Percentiles rank a stretch among this genome's conserved stretches.
Conservation (phyloP, 345 rosid species). For the Lagerstroemia speciosa region DNA sequence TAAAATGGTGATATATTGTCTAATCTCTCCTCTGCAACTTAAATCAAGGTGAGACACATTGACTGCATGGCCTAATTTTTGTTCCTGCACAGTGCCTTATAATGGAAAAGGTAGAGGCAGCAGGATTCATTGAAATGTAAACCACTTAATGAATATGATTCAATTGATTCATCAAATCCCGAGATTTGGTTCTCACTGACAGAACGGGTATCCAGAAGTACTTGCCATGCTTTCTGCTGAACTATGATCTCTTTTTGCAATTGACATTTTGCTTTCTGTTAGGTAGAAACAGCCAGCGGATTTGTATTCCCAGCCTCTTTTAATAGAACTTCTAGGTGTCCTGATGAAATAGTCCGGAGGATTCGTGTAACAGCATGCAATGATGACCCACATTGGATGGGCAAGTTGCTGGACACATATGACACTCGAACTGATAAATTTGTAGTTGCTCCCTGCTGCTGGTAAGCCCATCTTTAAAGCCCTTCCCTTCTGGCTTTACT, state of each 20-base stretch:
- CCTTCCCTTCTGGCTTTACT: background rate
- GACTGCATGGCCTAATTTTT: background rate
- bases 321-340: constrained; percentile 57
- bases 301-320: constrained; percentile 57
- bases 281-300: constrained; percentile 69
- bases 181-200: background rate
- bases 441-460: constrained; percentile 60
- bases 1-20: background rate
- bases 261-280: constrained; percentile 8
- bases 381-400: constrained; percentile 55
- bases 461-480: constrained; percentile 32
- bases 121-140: background rate
- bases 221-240: background rate
- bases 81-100: background rate
- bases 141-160: background rate
- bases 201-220: background rate
- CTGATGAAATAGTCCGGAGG: constrained; percentile 76
- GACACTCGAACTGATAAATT: constrained; percentile 59
- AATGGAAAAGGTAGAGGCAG: background rate
- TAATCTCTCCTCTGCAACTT: background rate
- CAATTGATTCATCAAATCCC: background rate
- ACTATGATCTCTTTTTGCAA: background rate
- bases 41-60: background rate
- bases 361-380: constrained; percentile 50
- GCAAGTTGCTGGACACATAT: constrained; percentile 74